phyloP scores from a whole-genome alignment of 768 basidiomycete species.

The Kwoniella botswanensis region DNA sequence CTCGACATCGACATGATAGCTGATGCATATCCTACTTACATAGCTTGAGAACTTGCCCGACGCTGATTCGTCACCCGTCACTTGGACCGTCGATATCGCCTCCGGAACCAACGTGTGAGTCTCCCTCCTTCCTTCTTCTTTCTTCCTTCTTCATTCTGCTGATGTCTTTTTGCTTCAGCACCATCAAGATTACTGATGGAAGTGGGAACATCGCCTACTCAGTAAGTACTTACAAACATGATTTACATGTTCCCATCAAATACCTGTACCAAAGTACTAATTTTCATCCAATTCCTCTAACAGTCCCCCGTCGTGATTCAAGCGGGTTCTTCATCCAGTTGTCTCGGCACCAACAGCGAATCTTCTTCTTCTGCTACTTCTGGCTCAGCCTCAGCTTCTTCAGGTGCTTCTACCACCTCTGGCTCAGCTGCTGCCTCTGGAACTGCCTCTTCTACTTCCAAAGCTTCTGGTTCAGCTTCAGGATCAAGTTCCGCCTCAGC shows the following conservation, averaged over 20 bases:
- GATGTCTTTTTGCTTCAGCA: slow-evolving; percentile 16
- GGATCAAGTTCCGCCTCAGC: slow-evolving; percentile 10
- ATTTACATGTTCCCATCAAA: too few relatives aligned
- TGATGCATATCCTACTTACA: neutral
- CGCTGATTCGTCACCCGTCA: slow-evolving; percentile 24
- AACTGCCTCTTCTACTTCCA: slow-evolving; percentile 22
- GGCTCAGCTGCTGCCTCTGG: slow-evolving; percentile 18
- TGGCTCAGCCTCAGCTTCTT: neutral
- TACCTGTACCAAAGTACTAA: neutral
- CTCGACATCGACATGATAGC: neutral
- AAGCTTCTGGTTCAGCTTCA: slow-evolving; percentile 19
- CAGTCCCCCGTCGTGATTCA: slow-evolving; percentile 43
- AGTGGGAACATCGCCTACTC: slow-evolving; percentile 47
- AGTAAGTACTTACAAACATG: neutral
- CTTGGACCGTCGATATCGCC: slow-evolving; percentile 42
- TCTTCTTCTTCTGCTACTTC: slow-evolving; percentile 8
- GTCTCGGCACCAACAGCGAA: slow-evolving; percentile 33
- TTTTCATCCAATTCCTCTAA: neutral
- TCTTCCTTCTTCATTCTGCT: neutral
- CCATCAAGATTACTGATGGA: slow-evolving; percentile 45
- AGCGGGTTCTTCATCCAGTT: slow-evolving; percentile 43
- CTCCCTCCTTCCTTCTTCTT: neutral
- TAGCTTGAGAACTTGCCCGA: slow-evolving; percentile 30
- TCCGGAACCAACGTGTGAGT: slow-evolving; percentile 44
- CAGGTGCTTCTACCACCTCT: neutral